These are phyloP conservation scores for Apiospora pterosperma DNA, from an alignment of 2,329 filamentous ascomycete species.

Conservation along the genomic window DNA sequence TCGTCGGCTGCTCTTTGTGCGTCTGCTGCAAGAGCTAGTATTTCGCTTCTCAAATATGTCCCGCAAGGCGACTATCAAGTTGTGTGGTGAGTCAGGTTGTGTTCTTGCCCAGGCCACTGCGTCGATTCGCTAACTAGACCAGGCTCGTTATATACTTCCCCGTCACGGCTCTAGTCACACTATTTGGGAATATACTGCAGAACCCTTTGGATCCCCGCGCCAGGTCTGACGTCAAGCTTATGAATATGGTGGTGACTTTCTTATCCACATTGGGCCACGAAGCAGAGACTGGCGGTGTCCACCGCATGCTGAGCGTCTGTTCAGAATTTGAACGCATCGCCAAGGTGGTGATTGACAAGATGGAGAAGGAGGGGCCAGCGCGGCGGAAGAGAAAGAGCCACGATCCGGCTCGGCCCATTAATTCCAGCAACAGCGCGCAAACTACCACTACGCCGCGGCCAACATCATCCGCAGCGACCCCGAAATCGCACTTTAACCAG, in stretches of 20 bases:
- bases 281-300: constrained; percentile 84
- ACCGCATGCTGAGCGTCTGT: constrained; percentile 90
- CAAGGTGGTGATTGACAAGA: constrained; percentile 83
- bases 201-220: constrained; percentile 89
- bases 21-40: constrained; percentile 86
- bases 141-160: constrained; percentile 95
- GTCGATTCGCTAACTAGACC: constrained; percentile 22
- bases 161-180: constrained; percentile 87
- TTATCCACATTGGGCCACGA: constrained; percentile 85
- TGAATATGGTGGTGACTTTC: constrained; percentile 92
- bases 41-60: constrained; percentile 92
- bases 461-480: constrained; percentile 21
- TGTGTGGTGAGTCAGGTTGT: constrained; percentile 69
- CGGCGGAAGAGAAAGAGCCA: constrained; percentile 81
- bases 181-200: constrained; percentile 95
- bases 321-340: constrained; percentile 96
- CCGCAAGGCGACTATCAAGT: constrained; percentile 92
- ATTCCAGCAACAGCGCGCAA: constrained; percentile 17
- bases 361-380: constrained; percentile 77
- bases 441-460: constrained; percentile 20
- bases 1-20: constrained; percentile 91
- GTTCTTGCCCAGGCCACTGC: not conserved
- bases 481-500: constrained; percentile 29
- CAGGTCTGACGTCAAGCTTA: constrained; percentile 82
- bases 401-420: constrained; percentile 34